Base-by-base conservation (phyloP, 495 filamentous ascomycete species). In the Bryoglossum gracile region DNA sequence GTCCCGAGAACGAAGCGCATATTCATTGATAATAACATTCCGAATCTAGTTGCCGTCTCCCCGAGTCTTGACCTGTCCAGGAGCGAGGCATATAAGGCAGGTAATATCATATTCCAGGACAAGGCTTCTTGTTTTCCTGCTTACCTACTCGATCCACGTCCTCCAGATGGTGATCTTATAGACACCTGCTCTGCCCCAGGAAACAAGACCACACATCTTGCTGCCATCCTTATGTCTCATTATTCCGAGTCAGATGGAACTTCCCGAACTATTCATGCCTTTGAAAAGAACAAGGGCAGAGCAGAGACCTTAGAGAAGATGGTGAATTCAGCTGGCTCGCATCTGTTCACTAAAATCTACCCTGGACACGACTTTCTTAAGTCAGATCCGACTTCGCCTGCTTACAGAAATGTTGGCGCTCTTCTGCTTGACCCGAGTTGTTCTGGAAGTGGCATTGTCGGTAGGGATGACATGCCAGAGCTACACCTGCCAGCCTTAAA, bases 121-220 rank as follows among this genome's bases (percentile, higher is more conserved):
- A 96, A 95, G 61, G 94, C 92, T 1, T 94, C 88, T 0, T 98
- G 92, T 56, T 95, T 98, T 55, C 91, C 92, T 3, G 92, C 90
- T 0, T 86, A 88, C 60, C 68, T 98, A 0, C 67, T 96, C 0
- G 78, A 89, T 43, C 75, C 80, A 3, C 58, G 59, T 1, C 54
- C 70, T 3, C 68, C 71, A 41, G 72, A 80, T 46, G 87, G 85
- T 2, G 80, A 91, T 51, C 67, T 95, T 16, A 72, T 97, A 3
- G 92, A 98, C 66, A 85, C 87, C 0, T 95, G 90, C 61, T 84
- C 92, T 0, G 92, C 92, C 5, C 92, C 92, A 5, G 92, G 92
- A 8, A 98, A 98, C 60, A 98, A 98, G 65, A 96, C 92, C 1
- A 96, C 92, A 3, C 92, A 97, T 68, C 65, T 96, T 39, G 89